Conservation (phyloP, 192 early-diverging fungal species). For the Oehlia diaphana region DNA sequence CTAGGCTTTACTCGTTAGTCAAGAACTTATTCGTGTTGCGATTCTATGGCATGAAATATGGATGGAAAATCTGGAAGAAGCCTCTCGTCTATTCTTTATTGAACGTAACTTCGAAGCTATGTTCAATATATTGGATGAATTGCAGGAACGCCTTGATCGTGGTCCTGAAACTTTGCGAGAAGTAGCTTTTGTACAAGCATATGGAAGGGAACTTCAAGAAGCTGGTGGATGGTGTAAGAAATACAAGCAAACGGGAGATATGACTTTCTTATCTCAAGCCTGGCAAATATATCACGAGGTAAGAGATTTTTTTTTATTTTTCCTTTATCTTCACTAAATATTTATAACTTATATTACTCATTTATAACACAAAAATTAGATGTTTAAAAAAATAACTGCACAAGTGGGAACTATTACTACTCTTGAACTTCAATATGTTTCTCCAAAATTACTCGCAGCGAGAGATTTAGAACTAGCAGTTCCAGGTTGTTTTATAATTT, state of each 20-base stretch:
- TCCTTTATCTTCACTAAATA: background rate
- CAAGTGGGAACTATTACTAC: conserved; percentile 80
- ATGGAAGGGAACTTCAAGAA: conserved; percentile 81
- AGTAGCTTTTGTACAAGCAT: conserved; percentile 87
- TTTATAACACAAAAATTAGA: conserved; percentile 4
- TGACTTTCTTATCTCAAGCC: conserved; percentile 85
- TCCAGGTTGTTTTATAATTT: conserved; percentile 57
- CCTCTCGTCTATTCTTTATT: conserved; percentile 76
- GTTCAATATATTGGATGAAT: conserved; percentile 78
- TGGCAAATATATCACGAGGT: conserved; percentile 92
- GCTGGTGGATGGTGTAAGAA: conserved; percentile 84
- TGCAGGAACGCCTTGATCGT: conserved; percentile 62
- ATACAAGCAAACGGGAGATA: conserved; percentile 72
- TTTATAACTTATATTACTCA: background rate
- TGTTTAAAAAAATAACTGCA: conserved; percentile 78
- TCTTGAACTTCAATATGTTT: conserved; percentile 86
- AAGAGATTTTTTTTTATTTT: background rate
- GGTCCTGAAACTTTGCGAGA: conserved; percentile 90
- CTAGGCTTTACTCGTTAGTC: conserved; percentile 86
- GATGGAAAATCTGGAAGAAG: conserved; percentile 91
- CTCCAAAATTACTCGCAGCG: conserved; percentile 83
- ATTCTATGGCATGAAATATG: conserved; percentile 98
- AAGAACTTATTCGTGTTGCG: conserved; percentile 96
- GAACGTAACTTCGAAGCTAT: conserved; percentile 83
- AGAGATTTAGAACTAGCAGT: conserved; percentile 85